Conservation (phyloP, 129 eudicot species). For the Helichrysum umbraculigerum region DNA sequence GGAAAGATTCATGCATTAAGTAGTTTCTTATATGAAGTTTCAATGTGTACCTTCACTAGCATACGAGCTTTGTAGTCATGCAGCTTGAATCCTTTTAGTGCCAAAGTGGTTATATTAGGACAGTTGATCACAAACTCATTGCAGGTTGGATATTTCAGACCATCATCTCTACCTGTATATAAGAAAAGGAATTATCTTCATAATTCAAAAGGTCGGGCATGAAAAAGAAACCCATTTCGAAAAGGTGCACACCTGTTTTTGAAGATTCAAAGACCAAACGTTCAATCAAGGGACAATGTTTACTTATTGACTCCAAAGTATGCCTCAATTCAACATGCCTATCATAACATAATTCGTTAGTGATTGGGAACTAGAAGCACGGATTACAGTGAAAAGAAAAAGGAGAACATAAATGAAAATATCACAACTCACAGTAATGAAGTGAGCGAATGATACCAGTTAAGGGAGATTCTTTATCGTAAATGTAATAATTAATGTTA, state of each 20-base stretch:
- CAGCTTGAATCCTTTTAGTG: conserved; percentile 82
- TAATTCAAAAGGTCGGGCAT: not conserved
- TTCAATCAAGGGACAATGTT: conserved; percentile 58
- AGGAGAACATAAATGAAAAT: not conserved
- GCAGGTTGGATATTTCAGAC: conserved; percentile 74
- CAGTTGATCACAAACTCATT: conserved; percentile 69
- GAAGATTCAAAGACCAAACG: conserved; percentile 84
- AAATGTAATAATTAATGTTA: conserved; percentile 8
- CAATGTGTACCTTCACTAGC: conserved; percentile 65
- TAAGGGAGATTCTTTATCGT: not conserved
- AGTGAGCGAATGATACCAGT: not conserved
- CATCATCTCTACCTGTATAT: conserved; percentile 77
- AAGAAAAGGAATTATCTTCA: conserved; percentile 5
- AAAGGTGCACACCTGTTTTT: conserved; percentile 60
- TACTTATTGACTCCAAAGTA: conserved; percentile 76
- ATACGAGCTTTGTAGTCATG: conserved; percentile 69
- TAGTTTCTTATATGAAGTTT: conserved; percentile 6
- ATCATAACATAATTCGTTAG: conserved; percentile 19
- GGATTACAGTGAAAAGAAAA: not conserved
- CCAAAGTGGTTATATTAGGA: conserved; percentile 61
- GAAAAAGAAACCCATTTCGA: conserved; percentile 7
- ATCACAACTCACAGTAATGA: not conserved
- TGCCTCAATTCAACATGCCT: conserved; percentile 81
- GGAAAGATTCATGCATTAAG: not conserved
- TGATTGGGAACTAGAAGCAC: conserved; percentile 9